These are phyloP conservation scores for Lablab purpureus DNA, from an alignment of 306 rosid species.

Conservation along the genomic window DNA sequence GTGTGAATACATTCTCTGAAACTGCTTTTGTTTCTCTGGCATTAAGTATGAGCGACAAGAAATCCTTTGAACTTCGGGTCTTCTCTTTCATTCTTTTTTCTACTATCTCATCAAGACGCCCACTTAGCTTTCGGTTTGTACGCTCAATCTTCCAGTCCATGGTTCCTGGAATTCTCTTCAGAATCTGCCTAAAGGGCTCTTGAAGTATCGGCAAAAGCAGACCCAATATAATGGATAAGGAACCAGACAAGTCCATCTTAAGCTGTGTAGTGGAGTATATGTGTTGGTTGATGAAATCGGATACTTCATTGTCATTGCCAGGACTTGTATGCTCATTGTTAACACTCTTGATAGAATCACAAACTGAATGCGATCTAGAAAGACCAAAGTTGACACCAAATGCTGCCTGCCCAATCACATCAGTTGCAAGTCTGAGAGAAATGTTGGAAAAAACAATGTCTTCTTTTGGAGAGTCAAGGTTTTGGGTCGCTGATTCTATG, in stretches of 20 bases:
- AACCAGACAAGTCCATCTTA: conserved; percentile 93
- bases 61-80: conserved; percentile 67
- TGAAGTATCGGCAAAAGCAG: conserved; percentile 79
- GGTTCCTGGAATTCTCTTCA: conserved; percentile 89
- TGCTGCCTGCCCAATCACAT: conserved; percentile 85
- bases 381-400: conserved; percentile 92
- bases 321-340: neutral
- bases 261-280: conserved; percentile 87
- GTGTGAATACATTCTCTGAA: conserved; percentile 63
- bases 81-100: conserved; percentile 66
- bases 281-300: conserved; percentile 83
- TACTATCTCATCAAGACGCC: conserved; percentile 78
- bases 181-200: conserved; percentile 82
- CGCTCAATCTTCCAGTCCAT: conserved; percentile 88
- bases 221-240: conserved; percentile 88
- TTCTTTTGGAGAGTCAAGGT: conserved; percentile 59
- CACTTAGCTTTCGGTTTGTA: conserved; percentile 60
- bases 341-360: conserved; percentile 41
- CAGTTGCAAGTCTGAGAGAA: conserved; percentile 81
- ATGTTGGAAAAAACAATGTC: conserved; percentile 73
- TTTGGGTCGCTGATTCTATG: conserved; percentile 74
- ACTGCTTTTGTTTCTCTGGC: conserved; percentile 71
- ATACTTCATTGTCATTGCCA: conserved; percentile 56
- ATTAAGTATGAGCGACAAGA: conserved; percentile 76
- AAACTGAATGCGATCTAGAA: conserved; percentile 57